phyloP scores from a whole-genome alignment of 2,329 filamentous ascomycete species.

The Erysiphe pulchra region DNA sequence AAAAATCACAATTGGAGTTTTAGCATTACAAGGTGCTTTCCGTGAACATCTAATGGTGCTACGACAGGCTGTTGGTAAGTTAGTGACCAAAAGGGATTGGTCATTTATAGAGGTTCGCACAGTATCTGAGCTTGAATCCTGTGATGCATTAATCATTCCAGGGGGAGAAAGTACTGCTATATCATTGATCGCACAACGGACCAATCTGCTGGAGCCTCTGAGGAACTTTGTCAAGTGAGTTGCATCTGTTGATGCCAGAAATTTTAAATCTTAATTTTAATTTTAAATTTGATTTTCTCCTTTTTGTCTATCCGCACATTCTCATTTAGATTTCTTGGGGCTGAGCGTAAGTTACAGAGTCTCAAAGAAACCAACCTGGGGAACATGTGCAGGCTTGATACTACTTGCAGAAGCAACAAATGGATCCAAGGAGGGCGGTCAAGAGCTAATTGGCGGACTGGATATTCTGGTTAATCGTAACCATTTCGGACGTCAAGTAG shows the following conservation, averaged over 20 bases:
- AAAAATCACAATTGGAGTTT: slow-evolving; percentile 28
- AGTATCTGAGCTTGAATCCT: slow-evolving; percentile 38
- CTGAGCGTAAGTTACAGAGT: slow-evolving; percentile 22
- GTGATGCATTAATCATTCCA: slow-evolving; percentile 68
- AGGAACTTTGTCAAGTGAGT: slow-evolving; percentile 73
- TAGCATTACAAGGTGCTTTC: slow-evolving; percentile 79
- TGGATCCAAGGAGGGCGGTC: slow-evolving; percentile 68
- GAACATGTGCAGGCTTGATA: slow-evolving; percentile 86
- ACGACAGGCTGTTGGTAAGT: slow-evolving; percentile 32
- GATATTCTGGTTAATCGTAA: slow-evolving; percentile 81
- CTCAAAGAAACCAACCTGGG: slow-evolving; percentile 65
- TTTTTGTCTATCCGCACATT: no score
- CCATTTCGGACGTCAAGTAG: slow-evolving; percentile 79
- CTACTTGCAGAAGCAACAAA: slow-evolving; percentile 72
- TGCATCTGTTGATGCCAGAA: slow-evolving; percentile 1
- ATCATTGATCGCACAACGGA: slow-evolving; percentile 61
- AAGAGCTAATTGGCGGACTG: slow-evolving; percentile 78
- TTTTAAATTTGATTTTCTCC: no score
- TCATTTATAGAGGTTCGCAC: slow-evolving; percentile 59
- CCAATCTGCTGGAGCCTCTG: slow-evolving; percentile 58
- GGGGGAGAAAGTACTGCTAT: slow-evolving; percentile 92
- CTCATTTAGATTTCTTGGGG: no score
- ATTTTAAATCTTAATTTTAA: no score
- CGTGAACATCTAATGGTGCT: slow-evolving; percentile 65
- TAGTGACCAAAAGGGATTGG: slow-evolving; percentile 14